phyloP scores from a whole-genome alignment of 106 monocot species.

The Apostasia shenzhenica region DNA sequence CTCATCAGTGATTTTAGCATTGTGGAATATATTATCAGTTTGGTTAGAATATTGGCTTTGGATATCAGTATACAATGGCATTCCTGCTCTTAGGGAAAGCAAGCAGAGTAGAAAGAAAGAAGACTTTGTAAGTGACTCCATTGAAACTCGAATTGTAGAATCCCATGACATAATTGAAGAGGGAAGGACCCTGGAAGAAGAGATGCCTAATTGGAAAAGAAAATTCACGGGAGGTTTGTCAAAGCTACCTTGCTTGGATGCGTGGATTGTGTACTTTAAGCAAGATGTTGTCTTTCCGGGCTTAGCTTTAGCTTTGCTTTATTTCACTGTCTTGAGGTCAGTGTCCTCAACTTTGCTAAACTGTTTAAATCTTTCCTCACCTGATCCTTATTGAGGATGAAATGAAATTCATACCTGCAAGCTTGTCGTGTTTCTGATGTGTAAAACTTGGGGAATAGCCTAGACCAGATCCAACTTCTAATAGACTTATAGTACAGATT shows the following conservation, averaged over 20 bases:
- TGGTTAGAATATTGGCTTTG: slow-evolving; percentile 86
- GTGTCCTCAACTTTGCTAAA: slow-evolving; percentile 3
- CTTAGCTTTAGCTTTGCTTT: slow-evolving; percentile 73
- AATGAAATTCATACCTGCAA: background rate
- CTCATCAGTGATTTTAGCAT: slow-evolving; percentile 55
- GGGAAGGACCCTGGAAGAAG: slow-evolving; percentile 6
- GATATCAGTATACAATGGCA: slow-evolving; percentile 70
- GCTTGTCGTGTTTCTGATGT: background rate
- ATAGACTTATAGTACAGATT: too few species aligned
- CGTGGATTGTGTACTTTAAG: slow-evolving; percentile 70
- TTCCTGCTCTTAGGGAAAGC: slow-evolving; percentile 52
- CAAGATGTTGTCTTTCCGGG: slow-evolving; percentile 90
- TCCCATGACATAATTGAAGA: slow-evolving; percentile 11
- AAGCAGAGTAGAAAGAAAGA: slow-evolving; percentile 26
- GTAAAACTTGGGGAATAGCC: too few species aligned
- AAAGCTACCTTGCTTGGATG: slow-evolving; percentile 38
- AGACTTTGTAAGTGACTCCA: slow-evolving; percentile 5
- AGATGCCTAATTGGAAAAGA: slow-evolving; percentile 22
- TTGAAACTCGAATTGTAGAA: slow-evolving; percentile 7
- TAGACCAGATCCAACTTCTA: too few species aligned
- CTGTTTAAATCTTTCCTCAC: background rate
- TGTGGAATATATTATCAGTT: slow-evolving; percentile 73
- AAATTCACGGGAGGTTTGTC: slow-evolving; percentile 28
- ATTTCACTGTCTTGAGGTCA: slow-evolving; percentile 81
- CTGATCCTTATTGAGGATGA: background rate